phyloP scores from a whole-genome alignment of 2,329 filamentous ascomycete species.

The Orbilia oligospora region DNA sequence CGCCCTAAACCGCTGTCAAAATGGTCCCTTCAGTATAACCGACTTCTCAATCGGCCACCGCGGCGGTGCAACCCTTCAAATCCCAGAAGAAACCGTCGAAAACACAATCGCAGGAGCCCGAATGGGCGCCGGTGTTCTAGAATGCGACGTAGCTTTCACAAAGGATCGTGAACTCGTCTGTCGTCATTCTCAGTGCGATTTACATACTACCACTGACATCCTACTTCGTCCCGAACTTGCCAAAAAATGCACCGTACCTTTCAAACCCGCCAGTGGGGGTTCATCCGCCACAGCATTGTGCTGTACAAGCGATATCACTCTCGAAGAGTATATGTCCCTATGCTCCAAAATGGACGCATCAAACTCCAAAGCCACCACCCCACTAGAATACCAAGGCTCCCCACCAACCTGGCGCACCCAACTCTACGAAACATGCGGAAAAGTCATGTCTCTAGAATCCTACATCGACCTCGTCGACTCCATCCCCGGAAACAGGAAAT shows the following conservation, averaged over 20 bases:
- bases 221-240: conserved; percentile 75
- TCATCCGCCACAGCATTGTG: conserved; percentile 75
- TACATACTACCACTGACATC: conserved; percentile 79
- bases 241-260: conserved; percentile 76
- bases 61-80: conserved; percentile 74
- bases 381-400: conserved; percentile 73
- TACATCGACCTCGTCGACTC: conserved; percentile 75
- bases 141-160: conserved; percentile 79
- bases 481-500: conserved; percentile 72
- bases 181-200: conserved; percentile 77
- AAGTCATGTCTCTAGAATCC: conserved; percentile 74
- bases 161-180: conserved; percentile 77
- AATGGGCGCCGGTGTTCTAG: conserved; percentile 77
- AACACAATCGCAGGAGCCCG: conserved; percentile 75
- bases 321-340: conserved; percentile 77
- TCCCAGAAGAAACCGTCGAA: conserved; percentile 76
- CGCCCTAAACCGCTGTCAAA: conserved; percentile 72
- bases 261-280: conserved; percentile 71
- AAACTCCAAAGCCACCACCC: conserved; percentile 73
- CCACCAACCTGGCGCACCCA: conserved; percentile 76
- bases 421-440: conserved; percentile 76
- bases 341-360: conserved; percentile 80
- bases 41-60: conserved; percentile 76
- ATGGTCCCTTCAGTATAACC: conserved; percentile 71
- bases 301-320: conserved; percentile 80